These are phyloP conservation scores for Sporothrix protearum DNA, from an alignment of 2,329 filamentous ascomycete species.

Conservation along the genomic window DNA sequence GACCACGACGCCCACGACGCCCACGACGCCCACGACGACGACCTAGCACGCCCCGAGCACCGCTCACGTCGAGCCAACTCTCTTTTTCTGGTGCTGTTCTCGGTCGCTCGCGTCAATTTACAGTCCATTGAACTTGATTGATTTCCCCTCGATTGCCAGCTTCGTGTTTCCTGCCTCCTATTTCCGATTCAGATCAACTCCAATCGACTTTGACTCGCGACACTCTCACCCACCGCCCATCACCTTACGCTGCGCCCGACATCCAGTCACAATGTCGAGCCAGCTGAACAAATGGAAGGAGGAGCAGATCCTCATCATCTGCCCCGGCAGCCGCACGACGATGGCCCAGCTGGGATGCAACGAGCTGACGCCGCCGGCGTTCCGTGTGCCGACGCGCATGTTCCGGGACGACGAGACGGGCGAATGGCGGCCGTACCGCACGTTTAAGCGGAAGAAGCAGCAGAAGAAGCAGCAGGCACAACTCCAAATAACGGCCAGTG, in stretches of 20 bases:
- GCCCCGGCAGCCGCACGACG: constrained; percentile 82
- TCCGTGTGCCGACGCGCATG: constrained; percentile 89
- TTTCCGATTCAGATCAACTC: neutral
- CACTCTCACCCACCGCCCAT: neutral
- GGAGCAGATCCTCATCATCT: constrained; percentile 66
- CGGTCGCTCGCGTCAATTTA: neutral
- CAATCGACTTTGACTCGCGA: neutral
- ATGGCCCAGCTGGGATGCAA: constrained; percentile 86
- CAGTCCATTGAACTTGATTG: neutral
- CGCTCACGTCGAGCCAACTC: constrained; percentile 5
- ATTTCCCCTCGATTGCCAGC: neutral
- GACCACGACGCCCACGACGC: constrained; percentile 5
- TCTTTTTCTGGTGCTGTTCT: neutral
- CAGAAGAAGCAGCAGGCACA: constrained; percentile 42
- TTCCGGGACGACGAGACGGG: constrained; percentile 79
- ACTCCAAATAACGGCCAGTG: constrained; percentile 27
- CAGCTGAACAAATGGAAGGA: constrained; percentile 60
- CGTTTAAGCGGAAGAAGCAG: constrained; percentile 61
- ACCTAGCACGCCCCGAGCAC: constrained; percentile 3
- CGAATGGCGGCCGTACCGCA: constrained; percentile 71
- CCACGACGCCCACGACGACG: neutral
- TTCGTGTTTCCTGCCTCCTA: neutral
- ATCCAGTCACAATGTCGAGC: constrained; percentile 46
- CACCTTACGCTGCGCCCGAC: neutral
- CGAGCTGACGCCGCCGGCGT: constrained; percentile 85